Evolutionary conservation across 306 rosid species (phyloP).

Genomic region (Quercus engelmannii): DNA sequence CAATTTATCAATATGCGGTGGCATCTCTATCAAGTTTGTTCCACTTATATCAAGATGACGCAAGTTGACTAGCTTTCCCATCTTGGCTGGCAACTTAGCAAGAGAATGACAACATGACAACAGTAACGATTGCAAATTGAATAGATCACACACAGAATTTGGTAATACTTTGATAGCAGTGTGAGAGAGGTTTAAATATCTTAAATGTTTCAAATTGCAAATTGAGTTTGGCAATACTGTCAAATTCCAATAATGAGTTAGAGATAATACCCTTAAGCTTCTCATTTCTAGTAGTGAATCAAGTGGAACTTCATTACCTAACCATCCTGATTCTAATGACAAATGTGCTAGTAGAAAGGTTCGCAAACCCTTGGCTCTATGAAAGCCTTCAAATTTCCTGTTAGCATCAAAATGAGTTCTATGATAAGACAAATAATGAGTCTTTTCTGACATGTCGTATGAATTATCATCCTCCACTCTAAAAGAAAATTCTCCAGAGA

Average conservation of each 20-base stretch:
- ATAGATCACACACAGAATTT: not conserved
- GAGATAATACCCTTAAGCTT: not conserved
- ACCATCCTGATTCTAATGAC: too few relatives aligned
- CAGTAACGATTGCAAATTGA: conserved; percentile 19
- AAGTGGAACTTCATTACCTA: too few relatives aligned
- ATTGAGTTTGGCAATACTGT: not conserved
- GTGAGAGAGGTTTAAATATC: conserved; percentile 10
- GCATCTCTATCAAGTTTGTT: conserved; percentile 10
- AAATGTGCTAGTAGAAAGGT: too few relatives aligned
- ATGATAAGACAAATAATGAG: conserved; percentile 19
- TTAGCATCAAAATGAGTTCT: not conserved
- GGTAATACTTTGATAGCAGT: conserved; percentile 12
- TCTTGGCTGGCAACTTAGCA: not conserved
- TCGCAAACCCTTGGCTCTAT: not conserved
- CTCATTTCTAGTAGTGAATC: too few relatives aligned
- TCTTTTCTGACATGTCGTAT: not conserved
- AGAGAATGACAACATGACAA: not conserved
- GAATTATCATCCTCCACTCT: not conserved
- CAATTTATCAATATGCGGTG: conserved; percentile 1
- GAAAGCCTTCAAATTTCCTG: not conserved
- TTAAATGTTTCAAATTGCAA: not conserved
- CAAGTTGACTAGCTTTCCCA: conserved; percentile 4
- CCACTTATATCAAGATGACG: not conserved
- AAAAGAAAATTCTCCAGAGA: conserved; percentile 10
- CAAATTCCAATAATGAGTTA: not conserved